Base-by-base conservation (phyloP, 169 alveolate species). In the Plasmodium adleri region DNA sequence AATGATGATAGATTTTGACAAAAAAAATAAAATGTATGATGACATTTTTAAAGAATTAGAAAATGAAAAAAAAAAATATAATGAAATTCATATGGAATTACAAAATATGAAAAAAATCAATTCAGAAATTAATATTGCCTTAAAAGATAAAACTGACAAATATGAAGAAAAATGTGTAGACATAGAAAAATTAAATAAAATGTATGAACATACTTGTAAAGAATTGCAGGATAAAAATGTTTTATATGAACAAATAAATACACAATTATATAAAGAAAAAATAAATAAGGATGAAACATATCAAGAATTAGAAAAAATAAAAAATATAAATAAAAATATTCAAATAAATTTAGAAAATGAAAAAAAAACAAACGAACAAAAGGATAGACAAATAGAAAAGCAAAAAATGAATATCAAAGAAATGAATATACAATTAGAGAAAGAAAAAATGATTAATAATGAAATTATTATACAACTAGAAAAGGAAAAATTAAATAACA, bases 21-120 rank as follows among this genome's bases (percentile, higher is more conserved):
- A 60, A 86, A 58, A 60, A 76, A 92, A 62, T 22, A 45, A 17
- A 70, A 78, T 24, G 10, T 45, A 45, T 47, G 47, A 70, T 1
- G 76, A 70, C 2, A 3, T 70, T n/a, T 7, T 4, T 45, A 7
- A 15, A 13, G 26, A 70, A 47, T 13, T 75, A 90, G 68, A 90
- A 80, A 45, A 78, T 22, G 59, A 56, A 73, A 39, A 88, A 72
- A 39, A 60, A 66, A 13, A n/a, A 13, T 56, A 24, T 32, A 64
- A 43, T 17, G 47, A 56, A 80, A 20, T 63, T 60, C 15, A 56
- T 45, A 24, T 26, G 75, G 63, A 83, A 49, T 6, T 68, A 60
- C 70, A 76, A 80, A 59, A 45, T 9, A 50, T 50, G 13, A 68
- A 75, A 59, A 59, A 45, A 22, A 26, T 22, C 5, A 13, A 13